phyloP scores from a whole-genome alignment of 202 grass and related monocot genomes.

The Schoenoplectus tabernaemontani region DNA sequence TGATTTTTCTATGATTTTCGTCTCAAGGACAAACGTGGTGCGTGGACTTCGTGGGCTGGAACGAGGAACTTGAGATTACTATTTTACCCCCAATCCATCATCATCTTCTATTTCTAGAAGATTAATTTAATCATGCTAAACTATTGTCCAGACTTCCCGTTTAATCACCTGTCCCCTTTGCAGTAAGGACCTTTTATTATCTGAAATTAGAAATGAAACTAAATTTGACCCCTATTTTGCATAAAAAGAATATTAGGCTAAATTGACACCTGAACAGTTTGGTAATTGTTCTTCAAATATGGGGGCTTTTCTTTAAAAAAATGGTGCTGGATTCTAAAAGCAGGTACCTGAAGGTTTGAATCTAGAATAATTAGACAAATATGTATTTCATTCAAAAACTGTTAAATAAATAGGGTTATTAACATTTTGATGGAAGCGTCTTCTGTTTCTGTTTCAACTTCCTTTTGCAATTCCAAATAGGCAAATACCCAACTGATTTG shows the following conservation, averaged over 20 bases:
- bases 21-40: constrained; percentile 15
- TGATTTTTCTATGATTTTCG: background rate
- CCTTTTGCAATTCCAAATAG: too few relatives aligned
- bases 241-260: too few relatives aligned
- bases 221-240: too few relatives aligned
- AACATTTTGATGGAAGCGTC: background rate
- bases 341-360: background rate
- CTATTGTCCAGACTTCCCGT: background rate
- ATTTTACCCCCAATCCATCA: background rate
- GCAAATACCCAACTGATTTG: too few relatives aligned
- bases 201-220: too few relatives aligned
- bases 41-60: constrained; percentile 22
- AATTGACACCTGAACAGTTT: too few relatives aligned
- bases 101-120: too few relatives aligned
- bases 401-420: background rate
- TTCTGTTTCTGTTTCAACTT: too few relatives aligned
- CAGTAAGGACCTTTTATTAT: background rate
- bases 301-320: too few relatives aligned
- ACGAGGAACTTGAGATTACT: background rate
- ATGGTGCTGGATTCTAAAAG: background rate
- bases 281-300: too few relatives aligned
- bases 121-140: background rate
- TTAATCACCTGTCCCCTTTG: background rate
- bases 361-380: background rate
- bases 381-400: background rate